These are phyloP conservation scores for Aspergillus sclerotialis DNA, from an alignment of 2,329 filamentous ascomycete genomes.

Conservation along the genomic window DNA sequence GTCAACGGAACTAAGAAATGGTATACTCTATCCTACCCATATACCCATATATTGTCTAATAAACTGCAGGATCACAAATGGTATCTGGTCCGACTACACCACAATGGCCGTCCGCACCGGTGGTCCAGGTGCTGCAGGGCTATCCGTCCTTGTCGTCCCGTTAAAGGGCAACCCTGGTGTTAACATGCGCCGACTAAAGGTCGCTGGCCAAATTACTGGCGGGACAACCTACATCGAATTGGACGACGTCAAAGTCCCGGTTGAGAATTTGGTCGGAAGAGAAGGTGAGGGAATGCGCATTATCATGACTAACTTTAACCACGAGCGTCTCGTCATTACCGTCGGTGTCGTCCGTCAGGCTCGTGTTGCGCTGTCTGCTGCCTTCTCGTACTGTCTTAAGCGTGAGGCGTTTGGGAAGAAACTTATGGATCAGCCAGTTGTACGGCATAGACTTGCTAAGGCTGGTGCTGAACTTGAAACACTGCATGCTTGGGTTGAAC, in stretches of 20 bases:
- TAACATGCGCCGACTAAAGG: conserved; percentile 59
- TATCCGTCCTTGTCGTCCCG: conserved; percentile 64
- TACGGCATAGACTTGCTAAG: conserved; percentile 65
- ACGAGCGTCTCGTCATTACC: conserved; percentile 63
- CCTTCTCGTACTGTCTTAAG: conserved; percentile 58
- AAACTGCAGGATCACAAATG: conserved; percentile 62
- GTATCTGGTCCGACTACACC: conserved; percentile 61
- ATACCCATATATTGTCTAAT: too few relatives aligned
- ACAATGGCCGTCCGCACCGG: conserved; percentile 70
- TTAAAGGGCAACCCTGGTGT: conserved; percentile 62
- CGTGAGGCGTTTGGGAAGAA: conserved; percentile 62
- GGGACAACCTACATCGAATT: conserved; percentile 72
- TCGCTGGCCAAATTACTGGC: conserved; percentile 56
- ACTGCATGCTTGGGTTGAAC: conserved; percentile 66
- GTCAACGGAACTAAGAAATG: conserved; percentile 75
- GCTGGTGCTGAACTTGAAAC: conserved; percentile 61
- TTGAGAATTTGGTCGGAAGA: conserved; percentile 61
- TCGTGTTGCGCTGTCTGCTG: conserved; percentile 52
- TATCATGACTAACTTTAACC: conserved; percentile 75
- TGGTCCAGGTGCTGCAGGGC: conserved; percentile 54
- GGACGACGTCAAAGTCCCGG: conserved; percentile 66
- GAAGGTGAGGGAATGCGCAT: conserved; percentile 69
- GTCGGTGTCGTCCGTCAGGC: conserved; percentile 58
- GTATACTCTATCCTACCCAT: too few relatives aligned
- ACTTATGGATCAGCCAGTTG: conserved; percentile 67